phyloP scores from a whole-genome alignment of 2,329 filamentous ascomycete genomes.

The Salinomyces thailandicus region DNA sequence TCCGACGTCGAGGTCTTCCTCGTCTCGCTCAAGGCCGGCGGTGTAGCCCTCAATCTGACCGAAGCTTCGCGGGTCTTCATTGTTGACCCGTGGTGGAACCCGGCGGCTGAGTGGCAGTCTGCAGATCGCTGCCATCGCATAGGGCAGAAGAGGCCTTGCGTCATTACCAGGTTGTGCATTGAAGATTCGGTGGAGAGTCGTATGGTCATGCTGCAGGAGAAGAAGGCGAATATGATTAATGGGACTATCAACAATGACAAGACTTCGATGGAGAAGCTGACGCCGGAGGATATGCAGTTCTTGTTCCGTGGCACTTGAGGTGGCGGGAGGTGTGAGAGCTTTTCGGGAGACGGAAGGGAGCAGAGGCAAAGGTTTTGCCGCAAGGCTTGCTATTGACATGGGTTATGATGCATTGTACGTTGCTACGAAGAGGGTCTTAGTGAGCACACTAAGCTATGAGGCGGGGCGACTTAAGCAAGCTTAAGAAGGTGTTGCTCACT shows the following conservation, averaged over 20 bases:
- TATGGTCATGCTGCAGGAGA: slow-evolving; percentile 93
- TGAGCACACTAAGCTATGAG: too few species aligned
- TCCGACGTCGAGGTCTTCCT: slow-evolving; percentile 90
- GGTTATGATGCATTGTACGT: too few species aligned
- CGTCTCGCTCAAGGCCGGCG: slow-evolving; percentile 90
- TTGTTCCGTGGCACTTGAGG: slow-evolving; percentile 67
- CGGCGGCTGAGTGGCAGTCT: slow-evolving; percentile 71
- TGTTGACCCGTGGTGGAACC: slow-evolving; percentile 70
- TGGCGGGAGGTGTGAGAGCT: neutral
- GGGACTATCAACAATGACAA: slow-evolving; percentile 93
- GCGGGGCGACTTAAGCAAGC: too few species aligned
- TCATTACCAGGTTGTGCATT: slow-evolving; percentile 88
- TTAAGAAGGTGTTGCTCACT: too few species aligned
- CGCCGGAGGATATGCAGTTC: slow-evolving; percentile 88
- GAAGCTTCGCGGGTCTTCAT: slow-evolving; percentile 94
- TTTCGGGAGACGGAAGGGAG: too few species aligned
- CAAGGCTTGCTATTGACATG: too few species aligned
- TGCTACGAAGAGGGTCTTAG: too few species aligned
- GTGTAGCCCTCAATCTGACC: slow-evolving; percentile 88
- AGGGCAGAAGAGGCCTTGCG: slow-evolving; percentile 85
- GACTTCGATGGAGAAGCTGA: slow-evolving; percentile 81
- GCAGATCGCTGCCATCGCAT: slow-evolving; percentile 82
- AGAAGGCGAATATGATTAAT: slow-evolving; percentile 97
- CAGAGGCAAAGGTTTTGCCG: too few species aligned
- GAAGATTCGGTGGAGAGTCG: slow-evolving; percentile 94